These are phyloP conservation scores for Lasiodiplodia theobromae DNA, from an alignment of 2,329 filamentous ascomycete species.

Conservation along the genomic window DNA sequence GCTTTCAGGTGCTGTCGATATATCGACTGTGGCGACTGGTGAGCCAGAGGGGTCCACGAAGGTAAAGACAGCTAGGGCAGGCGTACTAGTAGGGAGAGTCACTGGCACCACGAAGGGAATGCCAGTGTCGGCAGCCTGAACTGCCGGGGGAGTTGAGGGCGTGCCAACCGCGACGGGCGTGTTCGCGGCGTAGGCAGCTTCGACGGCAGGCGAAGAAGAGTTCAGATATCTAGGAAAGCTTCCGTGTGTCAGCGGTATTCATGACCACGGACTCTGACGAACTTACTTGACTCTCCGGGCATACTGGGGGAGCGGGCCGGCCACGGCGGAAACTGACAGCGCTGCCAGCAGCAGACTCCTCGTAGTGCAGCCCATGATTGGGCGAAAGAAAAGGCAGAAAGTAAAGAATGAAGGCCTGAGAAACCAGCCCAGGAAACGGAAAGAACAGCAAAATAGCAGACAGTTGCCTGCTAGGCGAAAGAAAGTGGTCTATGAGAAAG, in stretches of 20 bases:
- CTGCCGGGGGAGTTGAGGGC: slow-evolving; percentile 20
- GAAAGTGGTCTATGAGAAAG: slow-evolving; percentile 32
- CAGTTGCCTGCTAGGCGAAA: slow-evolving; percentile 16
- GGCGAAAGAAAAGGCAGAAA: slow-evolving; percentile 37
- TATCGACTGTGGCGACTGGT: slow-evolving; percentile 41
- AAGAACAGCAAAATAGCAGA: slow-evolving; percentile 34
- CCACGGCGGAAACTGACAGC: slow-evolving; percentile 38
- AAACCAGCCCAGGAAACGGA: slow-evolving; percentile 32
- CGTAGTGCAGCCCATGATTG: slow-evolving; percentile 34
- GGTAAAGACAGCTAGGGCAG: slow-evolving; percentile 40
- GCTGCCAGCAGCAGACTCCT: slow-evolving; percentile 48
- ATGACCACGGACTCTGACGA: not conserved
- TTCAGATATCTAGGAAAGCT: slow-evolving; percentile 42
- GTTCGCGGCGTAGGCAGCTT: slow-evolving; percentile 14
- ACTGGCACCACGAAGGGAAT: slow-evolving; percentile 44
- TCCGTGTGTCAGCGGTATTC: not conserved
- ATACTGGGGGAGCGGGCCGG: slow-evolving; percentile 44
- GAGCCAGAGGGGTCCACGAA: slow-evolving; percentile 42
- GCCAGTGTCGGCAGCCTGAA: slow-evolving; percentile 43
- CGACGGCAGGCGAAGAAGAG: slow-evolving; percentile 31
- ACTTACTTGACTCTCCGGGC: slow-evolving; percentile 42
- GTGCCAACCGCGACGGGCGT: slow-evolving; percentile 19
- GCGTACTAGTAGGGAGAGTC: slow-evolving; percentile 39
- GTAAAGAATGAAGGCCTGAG: slow-evolving; percentile 36
- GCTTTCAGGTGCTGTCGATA: slow-evolving; percentile 41